Evolutionary conservation across 1,284 basidiomycete species (phyloP), one percentile per base, ranked within the genome.

Genomic region (Erythrobasidium hasegawianum): DNA sequence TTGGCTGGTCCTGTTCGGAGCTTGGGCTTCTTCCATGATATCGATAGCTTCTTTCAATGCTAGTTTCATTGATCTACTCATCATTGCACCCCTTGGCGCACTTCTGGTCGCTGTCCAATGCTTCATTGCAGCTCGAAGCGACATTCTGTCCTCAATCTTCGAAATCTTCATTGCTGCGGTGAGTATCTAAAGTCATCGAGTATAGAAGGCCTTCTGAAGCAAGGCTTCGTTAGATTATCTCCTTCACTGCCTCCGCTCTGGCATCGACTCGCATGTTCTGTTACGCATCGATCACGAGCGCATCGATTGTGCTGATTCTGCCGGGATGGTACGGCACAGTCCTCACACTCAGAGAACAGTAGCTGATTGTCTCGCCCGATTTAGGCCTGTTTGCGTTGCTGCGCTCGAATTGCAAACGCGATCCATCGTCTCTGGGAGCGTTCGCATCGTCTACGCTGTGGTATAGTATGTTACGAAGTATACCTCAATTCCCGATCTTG

Each of bases 281-380:
- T 78, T 95, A 90, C 75, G 86, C 90, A 1, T 87, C 91, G 1
- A 81, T 95, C 64, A 88, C 89, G 0, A 90, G 89, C 2, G 84
- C 85, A n/a, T 87, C 89, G 2, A 86, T 94, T 67, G 90, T 94
- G 2, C 82, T 93, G 58, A 95, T 95, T 72, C 81, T 95, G 3
- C 92, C 89, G 13, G 78, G 78, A 14, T 78, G 78, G 85, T 86
- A 75, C n/a, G n/a, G n/a, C n/a, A n/a, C n/a, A n/a, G 43, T n/a
- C 5, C 7, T 47, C 7, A 11, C 4, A 73, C 84, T 79, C 11
- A 10, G 14, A 33, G 33, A 75, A 73, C 10, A 18, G 9, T 7
- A 57, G 18, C 56, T 58, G 33, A 47, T 26, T 24, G 56, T 22
- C 26, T 16, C 22, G 26, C 8, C 22, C 38, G 14, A 55, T 41